Evolutionary conservation across 495 filamentous ascomycete genomes (phyloP).

Genomic region (Podospora pseudoanserina): DNA sequence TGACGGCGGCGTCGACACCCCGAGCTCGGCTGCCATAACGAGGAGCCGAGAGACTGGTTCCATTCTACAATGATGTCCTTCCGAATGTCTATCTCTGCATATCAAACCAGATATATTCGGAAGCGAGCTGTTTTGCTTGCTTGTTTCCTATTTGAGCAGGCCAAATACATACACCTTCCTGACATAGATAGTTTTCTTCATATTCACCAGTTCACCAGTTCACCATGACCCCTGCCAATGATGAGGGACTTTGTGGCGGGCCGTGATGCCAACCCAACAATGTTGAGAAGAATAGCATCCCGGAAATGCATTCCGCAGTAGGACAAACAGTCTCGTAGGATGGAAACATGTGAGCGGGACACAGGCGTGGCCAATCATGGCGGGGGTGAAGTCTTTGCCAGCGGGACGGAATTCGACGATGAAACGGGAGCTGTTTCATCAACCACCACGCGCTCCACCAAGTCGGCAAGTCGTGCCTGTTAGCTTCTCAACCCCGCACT

Average conservation of each 20-base stretch:
- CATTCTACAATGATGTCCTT: background rate
- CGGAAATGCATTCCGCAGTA: slow-evolving; percentile 10
- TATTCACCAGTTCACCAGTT: background rate
- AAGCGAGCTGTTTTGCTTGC: background rate
- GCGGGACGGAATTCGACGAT: slow-evolving; percentile 16
- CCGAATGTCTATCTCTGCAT: background rate
- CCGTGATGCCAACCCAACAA: background rate
- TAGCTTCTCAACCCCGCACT: slow-evolving; percentile 6
- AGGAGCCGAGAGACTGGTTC: background rate
- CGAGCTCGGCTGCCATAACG: slow-evolving; percentile 4
- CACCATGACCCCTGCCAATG: background rate
- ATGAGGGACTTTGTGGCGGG: slow-evolving; percentile 8
- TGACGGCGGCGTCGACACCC: slow-evolving; percentile 2
- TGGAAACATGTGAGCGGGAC: slow-evolving; percentile 7
- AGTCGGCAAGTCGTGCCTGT: slow-evolving; percentile 9
- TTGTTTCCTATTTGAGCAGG: background rate
- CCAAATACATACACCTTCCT: background rate
- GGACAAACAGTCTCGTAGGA: slow-evolving; percentile 12
- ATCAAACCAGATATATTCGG: background rate
- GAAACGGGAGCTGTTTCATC: slow-evolving; percentile 32
- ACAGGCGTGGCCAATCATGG: slow-evolving; percentile 6
- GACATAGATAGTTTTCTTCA: background rate
- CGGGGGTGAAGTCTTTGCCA: slow-evolving; percentile 5
- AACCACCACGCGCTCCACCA: slow-evolving; percentile 15
- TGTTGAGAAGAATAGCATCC: background rate